A percentile compares a stretch with the other conserved stretches of the same genome.
Conservation (phyloP, 106 monocot genomes). For the Dactylorhiza incarnata region DNA sequence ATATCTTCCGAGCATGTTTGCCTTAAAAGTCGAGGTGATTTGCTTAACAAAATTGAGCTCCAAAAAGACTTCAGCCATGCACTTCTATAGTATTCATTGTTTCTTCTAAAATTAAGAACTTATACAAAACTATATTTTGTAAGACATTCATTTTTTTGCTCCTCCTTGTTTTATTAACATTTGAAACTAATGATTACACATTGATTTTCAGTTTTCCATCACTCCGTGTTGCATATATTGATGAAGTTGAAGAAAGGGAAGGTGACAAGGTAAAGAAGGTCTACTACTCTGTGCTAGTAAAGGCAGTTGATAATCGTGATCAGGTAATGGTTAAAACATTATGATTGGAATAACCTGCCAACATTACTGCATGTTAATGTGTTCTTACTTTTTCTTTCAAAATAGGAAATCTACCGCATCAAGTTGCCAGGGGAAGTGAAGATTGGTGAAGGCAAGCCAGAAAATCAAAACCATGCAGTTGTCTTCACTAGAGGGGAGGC, state of each 20-base stretch:
- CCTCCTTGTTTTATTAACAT: neutral
- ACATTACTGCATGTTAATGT: constrained; percentile 6
- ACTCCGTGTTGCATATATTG: constrained; percentile 94
- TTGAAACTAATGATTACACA: constrained; percentile 3
- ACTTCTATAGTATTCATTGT: neutral
- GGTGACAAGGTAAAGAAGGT: constrained; percentile 92
- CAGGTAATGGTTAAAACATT: constrained; percentile 47
- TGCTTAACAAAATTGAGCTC: neutral
- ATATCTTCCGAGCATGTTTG: neutral
- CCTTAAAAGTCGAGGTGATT: neutral
- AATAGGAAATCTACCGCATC: constrained; percentile 97
- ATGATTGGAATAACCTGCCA: constrained; percentile 4
- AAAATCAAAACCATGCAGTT: constrained; percentile 99
- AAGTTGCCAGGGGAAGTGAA: constrained; percentile 87
- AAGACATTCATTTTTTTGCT: neutral
- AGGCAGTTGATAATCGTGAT: constrained; percentile 96
- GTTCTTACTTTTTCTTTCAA: constrained; percentile 14
- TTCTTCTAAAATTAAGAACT: neutral
- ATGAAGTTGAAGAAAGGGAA: constrained; percentile 98
- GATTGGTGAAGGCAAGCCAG: constrained; percentile 98
- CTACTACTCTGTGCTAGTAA: constrained; percentile 94
- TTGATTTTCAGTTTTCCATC: constrained; percentile 65
- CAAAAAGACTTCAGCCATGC: neutral
- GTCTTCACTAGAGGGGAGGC: constrained; percentile 97
- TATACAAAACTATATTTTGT: neutral